Base-by-base conservation (phyloP, 1,284 basidiomycete genomes). In the Rhodofomes roseus region DNA sequence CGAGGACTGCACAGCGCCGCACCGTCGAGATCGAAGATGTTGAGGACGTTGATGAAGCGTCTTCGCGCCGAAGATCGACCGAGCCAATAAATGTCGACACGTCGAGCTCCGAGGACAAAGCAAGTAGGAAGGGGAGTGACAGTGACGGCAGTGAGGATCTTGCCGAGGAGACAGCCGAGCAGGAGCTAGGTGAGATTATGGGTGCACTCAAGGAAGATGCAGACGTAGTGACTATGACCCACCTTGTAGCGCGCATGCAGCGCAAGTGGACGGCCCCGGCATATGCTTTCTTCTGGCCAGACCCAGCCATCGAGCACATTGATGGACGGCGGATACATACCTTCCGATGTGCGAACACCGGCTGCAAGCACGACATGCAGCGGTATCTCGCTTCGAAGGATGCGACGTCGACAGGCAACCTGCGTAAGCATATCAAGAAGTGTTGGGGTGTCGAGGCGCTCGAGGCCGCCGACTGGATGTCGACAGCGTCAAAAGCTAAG, bases 371-470 rank as follows among this genome's bases (percentile, higher is more conserved):
- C 7, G 23, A 7, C 8, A 20, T 51, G 2, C 4, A 25, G 27
- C 25, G 27, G 16, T 51, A 51, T 29, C 25, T 51, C 12, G 16
- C 50, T 31, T 9, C 18, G 8, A 51, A 51, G 25, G 48, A 51
- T 51, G 18, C 31, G 16, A 29, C 2, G 29, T 60, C 60, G 14
- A 63, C 62, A 12, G 43, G 58, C 48, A 63, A 65, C 46, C 46
- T 62, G 8, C 31, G 25, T 6, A 51, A 60, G 8, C 60, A 63
- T 46, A 39, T 60, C 18, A 18, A 34, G 4, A 22, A 11, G 2
- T 63, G 60, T 51, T 36, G 25, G 12, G 23, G 20, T 2, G n/a
- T 52, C n/a, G 20, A 40, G 23, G 43, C 57, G 6, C 22, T 51
- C 9, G 48, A 51, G 48, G 27, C 48, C 23, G 27, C 27, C n/a